These are phyloP conservation scores for Termitomyces eurrhizus DNA, from an alignment of 768 basidiomycete species.

Conservation along the genomic window DNA sequence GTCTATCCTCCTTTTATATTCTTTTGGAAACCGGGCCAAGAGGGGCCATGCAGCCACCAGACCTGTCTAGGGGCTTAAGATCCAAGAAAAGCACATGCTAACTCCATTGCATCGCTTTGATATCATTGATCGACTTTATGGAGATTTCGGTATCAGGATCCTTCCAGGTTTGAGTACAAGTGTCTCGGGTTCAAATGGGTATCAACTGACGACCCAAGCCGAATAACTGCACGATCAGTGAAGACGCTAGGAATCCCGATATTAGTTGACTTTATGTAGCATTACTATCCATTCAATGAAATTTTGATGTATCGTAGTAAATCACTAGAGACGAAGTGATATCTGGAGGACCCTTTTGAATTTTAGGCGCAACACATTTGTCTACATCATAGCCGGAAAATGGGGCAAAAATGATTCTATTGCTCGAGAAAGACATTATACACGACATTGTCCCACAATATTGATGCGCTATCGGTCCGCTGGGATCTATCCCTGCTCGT, in stretches of 20 bases:
- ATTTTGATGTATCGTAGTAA: background rate
- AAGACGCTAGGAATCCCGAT: background rate
- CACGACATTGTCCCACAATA: background rate
- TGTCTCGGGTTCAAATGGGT: background rate
- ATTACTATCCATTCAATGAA: too few relatives aligned
- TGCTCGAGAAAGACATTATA: background rate
- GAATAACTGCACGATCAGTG: background rate
- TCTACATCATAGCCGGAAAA: background rate
- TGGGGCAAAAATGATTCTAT: background rate
- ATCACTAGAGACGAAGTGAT: background rate
- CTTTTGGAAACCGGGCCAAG: slow-evolving; percentile 4
- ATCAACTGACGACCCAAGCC: background rate
- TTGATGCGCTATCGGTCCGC: background rate
- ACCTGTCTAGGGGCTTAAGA: background rate
- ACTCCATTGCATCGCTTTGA: background rate
- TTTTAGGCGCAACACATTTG: background rate
- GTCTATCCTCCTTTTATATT: slow-evolving; percentile 15
- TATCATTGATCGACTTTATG: background rate
- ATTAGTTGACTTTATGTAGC: background rate
- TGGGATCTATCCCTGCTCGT: background rate
- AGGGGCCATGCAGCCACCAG: background rate
- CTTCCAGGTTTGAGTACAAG: background rate
- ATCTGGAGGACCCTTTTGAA: background rate
- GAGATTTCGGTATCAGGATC: slow-evolving; percentile 1
- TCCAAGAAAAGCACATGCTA: slow-evolving; percentile 5